Conservation (phyloP, 2,329 filamentous ascomycete species). For the Dichotomopilus funicola region DNA sequence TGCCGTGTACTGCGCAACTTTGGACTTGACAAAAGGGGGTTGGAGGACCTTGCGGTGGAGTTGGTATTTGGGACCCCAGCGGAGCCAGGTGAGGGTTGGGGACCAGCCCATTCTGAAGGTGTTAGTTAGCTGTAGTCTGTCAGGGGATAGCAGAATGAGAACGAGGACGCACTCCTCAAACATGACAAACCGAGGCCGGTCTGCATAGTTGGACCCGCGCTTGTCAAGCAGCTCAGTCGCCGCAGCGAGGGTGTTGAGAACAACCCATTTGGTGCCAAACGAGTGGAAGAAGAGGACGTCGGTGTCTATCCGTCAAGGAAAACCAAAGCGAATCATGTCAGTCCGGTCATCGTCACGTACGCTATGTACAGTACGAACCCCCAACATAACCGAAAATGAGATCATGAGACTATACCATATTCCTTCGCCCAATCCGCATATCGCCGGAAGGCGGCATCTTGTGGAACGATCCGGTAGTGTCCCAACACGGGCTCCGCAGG, state of each 20-base stretch:
- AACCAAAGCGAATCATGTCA: neutral
- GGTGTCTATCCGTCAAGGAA: slow-evolving; percentile 15
- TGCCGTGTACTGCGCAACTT: slow-evolving; percentile 16
- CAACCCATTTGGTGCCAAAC: slow-evolving; percentile 29
- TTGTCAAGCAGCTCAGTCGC: slow-evolving; percentile 34
- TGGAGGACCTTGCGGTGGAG: slow-evolving; percentile 37
- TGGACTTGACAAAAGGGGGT: slow-evolving; percentile 33
- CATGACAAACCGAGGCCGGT: slow-evolving; percentile 34
- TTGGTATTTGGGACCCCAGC: slow-evolving; percentile 34
- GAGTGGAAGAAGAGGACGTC: slow-evolving; percentile 28
- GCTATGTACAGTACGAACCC: neutral
- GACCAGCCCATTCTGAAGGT: slow-evolving; percentile 34
- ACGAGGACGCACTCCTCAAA: slow-evolving; percentile 25
- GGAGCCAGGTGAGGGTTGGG: slow-evolving; percentile 37
- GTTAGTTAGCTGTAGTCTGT: neutral
- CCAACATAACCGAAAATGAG: neutral
- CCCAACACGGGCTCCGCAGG: slow-evolving; percentile 27
- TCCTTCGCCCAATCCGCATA: slow-evolving; percentile 29
- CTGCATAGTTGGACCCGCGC: slow-evolving; percentile 32
- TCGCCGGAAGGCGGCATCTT: slow-evolving; percentile 28
- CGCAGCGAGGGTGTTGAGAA: slow-evolving; percentile 31
- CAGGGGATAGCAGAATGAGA: neutral
- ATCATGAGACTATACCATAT: slow-evolving; percentile 22
- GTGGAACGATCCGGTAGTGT: slow-evolving; percentile 27
- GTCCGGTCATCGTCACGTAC: neutral